Percentiles rank a stretch among this genome's conserved stretches.
phyloP scores from a whole-genome alignment of 805 yeast genomes.

The Metschnikowia proteae region DNA sequence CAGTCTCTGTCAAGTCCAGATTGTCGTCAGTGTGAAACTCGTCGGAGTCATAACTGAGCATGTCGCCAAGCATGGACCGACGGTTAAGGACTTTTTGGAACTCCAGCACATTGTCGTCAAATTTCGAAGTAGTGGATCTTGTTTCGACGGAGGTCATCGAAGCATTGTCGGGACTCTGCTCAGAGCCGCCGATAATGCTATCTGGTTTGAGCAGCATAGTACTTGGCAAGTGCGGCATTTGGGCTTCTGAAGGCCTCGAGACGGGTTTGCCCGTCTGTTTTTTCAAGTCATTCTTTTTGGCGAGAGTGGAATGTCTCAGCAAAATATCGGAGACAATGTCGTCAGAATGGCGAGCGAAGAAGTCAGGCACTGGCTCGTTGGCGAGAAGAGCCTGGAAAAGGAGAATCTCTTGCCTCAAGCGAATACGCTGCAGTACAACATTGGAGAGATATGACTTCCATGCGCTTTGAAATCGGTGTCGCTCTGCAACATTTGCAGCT shows the following conservation, averaged over 20 bases:
- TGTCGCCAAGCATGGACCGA: slow-evolving; percentile 41
- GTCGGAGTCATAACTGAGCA: slow-evolving; percentile 42
- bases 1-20: not conserved
- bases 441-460: slow-evolving; percentile 36
- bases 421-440: slow-evolving; percentile 36
- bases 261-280: not conserved
- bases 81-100: slow-evolving; percentile 31
- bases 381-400: slow-evolving; percentile 27
- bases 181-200: not conserved
- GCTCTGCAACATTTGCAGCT: not conserved
- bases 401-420: slow-evolving; percentile 38
- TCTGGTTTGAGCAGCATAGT: not conserved
- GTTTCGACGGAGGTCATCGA: slow-evolving; percentile 1
- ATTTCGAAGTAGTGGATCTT: not conserved
- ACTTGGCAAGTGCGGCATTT: not conserved
- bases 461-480: slow-evolving; percentile 5
- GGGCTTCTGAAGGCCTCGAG: not conserved
- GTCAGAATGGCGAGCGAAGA: slow-evolving; percentile 1
- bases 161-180: slow-evolving; percentile 4
- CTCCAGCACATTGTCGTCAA: slow-evolving; percentile 18
- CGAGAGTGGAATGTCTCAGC: slow-evolving; percentile 2
- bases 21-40: slow-evolving; percentile 12
- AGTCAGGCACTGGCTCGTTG: slow-evolving; percentile 11
- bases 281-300: not conserved
- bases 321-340: not conserved